Evolutionary conservation across 305 asterid genomes (phyloP), one percentile per base, ranked within the genome.

Genomic region (Solanum hybrid): DNA sequence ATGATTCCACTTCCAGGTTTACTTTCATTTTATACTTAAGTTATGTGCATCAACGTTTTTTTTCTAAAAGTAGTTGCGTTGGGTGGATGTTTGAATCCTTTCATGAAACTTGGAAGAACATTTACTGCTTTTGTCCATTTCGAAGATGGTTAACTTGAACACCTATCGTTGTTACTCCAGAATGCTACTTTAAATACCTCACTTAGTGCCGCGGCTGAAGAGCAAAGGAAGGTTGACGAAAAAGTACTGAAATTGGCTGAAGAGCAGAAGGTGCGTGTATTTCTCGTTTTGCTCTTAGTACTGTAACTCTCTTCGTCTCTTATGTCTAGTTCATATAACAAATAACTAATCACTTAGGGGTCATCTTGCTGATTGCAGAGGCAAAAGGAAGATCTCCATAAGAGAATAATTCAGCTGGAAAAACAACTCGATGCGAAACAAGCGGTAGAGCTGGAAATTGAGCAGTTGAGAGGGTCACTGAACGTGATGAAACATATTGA

Each of bases 401-500:
- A 88, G 90, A 93, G 92, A 94, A 97, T 96, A 76, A 93, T 95
- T 90, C 91, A 68, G 38, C 95, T 97, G 89, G 98, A 97, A 94
- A 94, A 94, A 89, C 95, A 97, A 90, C 93, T 95, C 78, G 96
- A 96, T 91, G 93, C 95, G 92, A 96, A 96, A 89, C 98, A 96
- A 94, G 96, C 98, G 32, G 93, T 95, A 84, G 95, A 96, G 94
- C 96, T 97, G 81, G 97, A 96, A 91, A 96, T 97, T 39, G 98
- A 95, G 94, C 96, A 94, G 89, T 89, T 97, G 94, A 94, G 94
- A 92, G 98, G 99, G 86, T 89, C 94, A 72, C 27, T 96, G 89
- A 96, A 95, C 87, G 98, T 97, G 81, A 94, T 94, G 96, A 95
- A 93, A 93, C 96, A 94, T 95, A 94, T 96, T 94, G 96, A 91